Base-by-base conservation (phyloP, 441 rosid species). In the Breynia disticha region DNA sequence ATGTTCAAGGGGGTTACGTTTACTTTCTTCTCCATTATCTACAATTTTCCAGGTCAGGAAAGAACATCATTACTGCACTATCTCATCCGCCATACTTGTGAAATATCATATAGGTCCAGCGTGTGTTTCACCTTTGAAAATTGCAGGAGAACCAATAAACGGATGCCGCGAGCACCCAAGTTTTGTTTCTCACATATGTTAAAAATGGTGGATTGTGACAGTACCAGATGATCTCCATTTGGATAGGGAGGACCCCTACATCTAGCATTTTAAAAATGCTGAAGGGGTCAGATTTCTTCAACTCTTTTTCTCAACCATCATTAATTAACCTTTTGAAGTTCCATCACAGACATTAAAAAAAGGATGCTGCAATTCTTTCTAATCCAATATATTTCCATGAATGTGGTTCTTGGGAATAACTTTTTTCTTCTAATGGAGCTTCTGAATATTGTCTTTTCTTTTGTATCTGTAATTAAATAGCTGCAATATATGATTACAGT, bases 81-180 rank as follows among this genome's bases (percentile, higher is more conserved):
- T 47, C 69, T 46, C 64, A 54, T 55, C 63, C 69, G 76, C 67
- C 61, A 64, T 10, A 39, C 12, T 39, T 39, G 43, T 39, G 59
- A 67, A 52, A 63, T 24, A 24, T 67, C 65, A 62, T 52, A 52
- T 67, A 71, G 65, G 24, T 62, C 60, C 62, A 63, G 52, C 21
- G 59, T 58, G 71, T 65, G 53, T 55, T 63, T 70, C 60, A 65
- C 65, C 54, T 59, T 53, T 20, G 59, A 61, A 24, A 47, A 41
- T 22, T 41, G 56, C 50, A 35, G 38, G 9, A 55, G 43, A 59
- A 43, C 42, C 45, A 47, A 22, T 20, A 42, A 43, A 19, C 49
- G 57, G 70, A 77, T 69, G 81, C 79, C 54, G 79, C 74, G 66
- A 72, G 76, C 77, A 74, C 70, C 74, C 63, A 66, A 64, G 46